Percentiles rank a stretch among this genome's conserved stretches.
phyloP scores from a whole-genome alignment of 768 basidiomycete genomes.

The Amyloporia xantha region DNA sequence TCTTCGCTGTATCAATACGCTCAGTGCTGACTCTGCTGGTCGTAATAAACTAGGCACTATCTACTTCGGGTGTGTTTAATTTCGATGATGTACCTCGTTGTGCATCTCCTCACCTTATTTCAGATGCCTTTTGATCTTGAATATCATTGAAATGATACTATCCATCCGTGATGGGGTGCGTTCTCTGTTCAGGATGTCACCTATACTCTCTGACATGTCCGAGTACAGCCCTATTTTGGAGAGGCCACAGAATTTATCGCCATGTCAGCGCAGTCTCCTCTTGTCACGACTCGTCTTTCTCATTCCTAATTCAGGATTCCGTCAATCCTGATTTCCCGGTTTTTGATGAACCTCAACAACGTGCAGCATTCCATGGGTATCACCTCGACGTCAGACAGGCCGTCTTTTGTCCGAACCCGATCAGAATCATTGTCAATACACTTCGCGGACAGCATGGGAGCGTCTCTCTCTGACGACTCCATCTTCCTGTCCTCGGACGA shows the following conservation, averaged over 20 bases:
- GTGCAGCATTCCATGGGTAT: background rate
- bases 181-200: background rate
- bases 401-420: background rate
- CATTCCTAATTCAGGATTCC: background rate
- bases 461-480: background rate
- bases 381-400: background rate
- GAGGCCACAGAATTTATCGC: background rate
- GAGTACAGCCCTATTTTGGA: background rate
- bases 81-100: too few relatives aligned
- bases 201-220: background rate
- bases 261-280: background rate
- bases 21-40: background rate
- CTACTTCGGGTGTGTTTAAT: conserved; percentile 2
- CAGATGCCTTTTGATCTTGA: background rate
- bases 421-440: background rate
- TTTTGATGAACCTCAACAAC: background rate
- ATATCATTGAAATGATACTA: conserved; percentile 1
- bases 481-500: background rate
- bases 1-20: background rate
- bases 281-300: too few relatives aligned
- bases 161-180: background rate
- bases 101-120: background rate
- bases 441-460: background rate
- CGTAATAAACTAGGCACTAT: conserved; percentile 6
- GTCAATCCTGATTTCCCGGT: conserved; percentile 7